Base-by-base conservation (phyloP, 2,329 filamentous ascomycete genomes). In the Neodidymelliopsis sp. region DNA sequence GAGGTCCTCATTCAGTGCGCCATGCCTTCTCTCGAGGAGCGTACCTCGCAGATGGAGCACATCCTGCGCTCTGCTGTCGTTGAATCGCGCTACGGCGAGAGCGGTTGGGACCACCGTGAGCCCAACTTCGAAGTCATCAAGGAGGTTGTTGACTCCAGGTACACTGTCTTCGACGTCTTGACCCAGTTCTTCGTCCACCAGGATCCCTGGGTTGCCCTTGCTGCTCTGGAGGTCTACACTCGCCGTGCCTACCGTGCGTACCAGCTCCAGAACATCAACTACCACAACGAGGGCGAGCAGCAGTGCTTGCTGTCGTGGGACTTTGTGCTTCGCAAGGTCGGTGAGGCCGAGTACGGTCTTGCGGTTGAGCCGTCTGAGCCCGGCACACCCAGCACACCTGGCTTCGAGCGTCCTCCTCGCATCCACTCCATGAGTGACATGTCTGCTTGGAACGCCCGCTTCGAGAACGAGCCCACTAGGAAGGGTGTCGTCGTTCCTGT, bases 1-100 rank as follows among this genome's bases (percentile, higher is more conserved):
- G 94, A 99, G 78, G 88, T 97, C 40, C 87, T 99, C 66, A 99
- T 99, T 57, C 94, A 97, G 76, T 97, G 91, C 71, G 92, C 94
- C 43, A 84, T 99, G 72, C 94, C 94, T 13, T 99, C 94, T 3
- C 81, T 99, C 15, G 94, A 97, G 75, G 94, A 99, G 81, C 88
- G 94, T 62, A 89, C 90, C 19, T 84, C 88, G 6, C 94, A 99
- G 79, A 97, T 99, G 93, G 94, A 97, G 80, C 93, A 97, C 75
- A 99, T 99, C 59, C 82, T 99, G 45, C 90, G 92, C 51, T 96
- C 93, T 19, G 93, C 94, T 0, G 94, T 99, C 16, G 85, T 97
- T 6, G 91, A 99, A 74, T 96, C 92, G n/a, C 87, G 90, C 62
- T 99, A 99, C 68, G 94, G 94, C 51, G 94, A 99, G 81, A 92